Percentiles rank a stretch among this genome's conserved stretches.
Conservation (phyloP, 2,329 filamentous ascomycete genomes). For the Juglanconis oblonga region DNA sequence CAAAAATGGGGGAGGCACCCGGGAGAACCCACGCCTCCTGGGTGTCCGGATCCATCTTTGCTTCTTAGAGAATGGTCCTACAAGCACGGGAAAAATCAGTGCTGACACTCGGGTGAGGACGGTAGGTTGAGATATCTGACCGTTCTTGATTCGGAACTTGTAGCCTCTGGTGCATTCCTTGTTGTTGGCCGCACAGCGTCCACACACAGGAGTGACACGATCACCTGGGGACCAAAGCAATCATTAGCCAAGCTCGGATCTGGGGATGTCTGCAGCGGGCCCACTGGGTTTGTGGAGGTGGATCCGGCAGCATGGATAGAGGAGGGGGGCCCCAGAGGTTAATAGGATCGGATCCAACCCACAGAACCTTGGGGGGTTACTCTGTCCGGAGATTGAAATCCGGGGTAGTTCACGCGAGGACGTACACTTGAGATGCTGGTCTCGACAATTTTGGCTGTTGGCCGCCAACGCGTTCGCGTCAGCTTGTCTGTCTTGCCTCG, state of each 20-base stretch:
- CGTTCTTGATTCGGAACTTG: constrained; percentile 30
- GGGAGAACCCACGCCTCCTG: constrained; percentile 23
- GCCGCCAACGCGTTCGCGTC: neutral
- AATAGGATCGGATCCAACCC: neutral
- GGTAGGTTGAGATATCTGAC: constrained; percentile 14
- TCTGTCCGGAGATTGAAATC: neutral
- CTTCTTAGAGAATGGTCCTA: constrained; percentile 26
- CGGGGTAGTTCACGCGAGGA: constrained; percentile 4
- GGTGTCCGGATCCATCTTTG: constrained; percentile 34
- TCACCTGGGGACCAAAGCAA: constrained; percentile 31
- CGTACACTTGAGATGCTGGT: constrained; percentile 46
- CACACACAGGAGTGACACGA: constrained; percentile 32
- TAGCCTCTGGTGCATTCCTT: constrained; percentile 29
- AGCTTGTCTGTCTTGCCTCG: neutral
- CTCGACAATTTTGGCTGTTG: constrained; percentile 42
- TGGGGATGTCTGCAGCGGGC: neutral
- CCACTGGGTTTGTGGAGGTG: neutral
- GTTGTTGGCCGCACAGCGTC: constrained; percentile 27
- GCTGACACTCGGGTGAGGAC: neutral
- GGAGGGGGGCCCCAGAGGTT: neutral
- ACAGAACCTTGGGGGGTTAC: neutral
- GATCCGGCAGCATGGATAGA: neutral
- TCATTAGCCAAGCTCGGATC: constrained; percentile 3
- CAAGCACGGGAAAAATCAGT: neutral
- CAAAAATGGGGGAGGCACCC: neutral